Evolutionary conservation across 768 basidiomycete species (phyloP).

Genomic region (Auriscalpium vulgare): DNA sequence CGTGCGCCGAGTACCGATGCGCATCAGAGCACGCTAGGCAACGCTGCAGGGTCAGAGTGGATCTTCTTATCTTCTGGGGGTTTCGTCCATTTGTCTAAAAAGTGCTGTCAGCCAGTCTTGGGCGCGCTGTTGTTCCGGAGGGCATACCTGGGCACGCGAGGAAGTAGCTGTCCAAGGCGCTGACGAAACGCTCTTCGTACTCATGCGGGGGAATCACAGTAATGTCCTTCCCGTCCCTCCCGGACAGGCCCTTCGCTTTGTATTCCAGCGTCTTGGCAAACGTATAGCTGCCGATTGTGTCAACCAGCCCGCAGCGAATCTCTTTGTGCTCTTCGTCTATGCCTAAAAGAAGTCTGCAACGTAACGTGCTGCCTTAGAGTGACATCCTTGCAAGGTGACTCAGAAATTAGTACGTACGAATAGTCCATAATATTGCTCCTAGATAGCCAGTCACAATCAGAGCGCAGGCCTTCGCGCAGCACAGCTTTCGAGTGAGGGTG

Average conservation of each 20-base stretch:
- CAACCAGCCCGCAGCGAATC: constrained; percentile 73
- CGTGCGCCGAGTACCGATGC: too few species aligned
- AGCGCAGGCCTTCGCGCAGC: constrained; percentile 57
- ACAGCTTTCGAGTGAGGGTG: constrained; percentile 69
- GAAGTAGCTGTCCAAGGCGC: constrained; percentile 67
- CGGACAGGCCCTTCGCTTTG: constrained; percentile 62
- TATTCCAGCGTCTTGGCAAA: constrained; percentile 84
- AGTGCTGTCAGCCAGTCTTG: not conserved
- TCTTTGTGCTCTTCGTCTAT: constrained; percentile 59
- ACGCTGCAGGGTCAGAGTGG: constrained; percentile 18
- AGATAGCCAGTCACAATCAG: constrained; percentile 67
- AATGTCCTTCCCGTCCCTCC: constrained; percentile 58
- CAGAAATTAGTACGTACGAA: constrained; percentile 40
- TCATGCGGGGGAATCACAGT: constrained; percentile 76
- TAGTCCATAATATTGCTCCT: constrained; percentile 84
- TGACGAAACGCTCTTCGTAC: constrained; percentile 72
- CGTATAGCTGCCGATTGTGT: constrained; percentile 82
- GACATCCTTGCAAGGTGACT: not conserved
- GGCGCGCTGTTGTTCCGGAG: constrained; percentile 1
- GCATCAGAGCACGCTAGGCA: constrained; percentile 27
- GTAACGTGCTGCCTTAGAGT: not conserved
- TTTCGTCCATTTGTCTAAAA: constrained; percentile 31
- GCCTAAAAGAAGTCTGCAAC: constrained; percentile 58
- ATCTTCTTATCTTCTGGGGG: constrained; percentile 25
- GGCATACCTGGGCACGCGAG: constrained; percentile 61